Conservation (phyloP, 2,329 filamentous ascomycete species). For the Didymellaceae sp. region DNA sequence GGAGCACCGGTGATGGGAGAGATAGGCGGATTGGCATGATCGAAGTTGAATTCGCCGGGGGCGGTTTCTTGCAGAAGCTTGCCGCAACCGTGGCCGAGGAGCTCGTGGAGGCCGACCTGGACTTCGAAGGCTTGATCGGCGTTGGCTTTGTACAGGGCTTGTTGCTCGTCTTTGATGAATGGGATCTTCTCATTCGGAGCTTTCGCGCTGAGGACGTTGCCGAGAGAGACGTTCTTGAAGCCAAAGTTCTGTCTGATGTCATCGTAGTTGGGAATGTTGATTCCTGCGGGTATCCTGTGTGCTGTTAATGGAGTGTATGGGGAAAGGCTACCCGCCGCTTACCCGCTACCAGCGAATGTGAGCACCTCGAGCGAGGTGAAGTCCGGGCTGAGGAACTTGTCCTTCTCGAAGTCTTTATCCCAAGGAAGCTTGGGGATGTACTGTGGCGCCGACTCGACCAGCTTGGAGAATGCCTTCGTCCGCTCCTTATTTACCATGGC, state of each 20-base stretch:
- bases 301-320: conserved; percentile 3
- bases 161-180: conserved; percentile 81
- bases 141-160: conserved; percentile 79
- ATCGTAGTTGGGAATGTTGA: conserved; percentile 65
- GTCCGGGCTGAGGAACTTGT: conserved; percentile 92
- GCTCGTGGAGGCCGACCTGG: conserved; percentile 92
- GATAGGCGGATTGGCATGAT: conserved; percentile 78
- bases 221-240: conserved; percentile 93
- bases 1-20: conserved; percentile 81
- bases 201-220: conserved; percentile 91
- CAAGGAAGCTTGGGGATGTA: conserved; percentile 92
- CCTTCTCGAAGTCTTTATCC: conserved; percentile 89
- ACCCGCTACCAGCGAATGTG: conserved; percentile 72
- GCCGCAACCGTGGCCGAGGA: conserved; percentile 87
- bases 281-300: conserved; percentile 62
- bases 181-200: conserved; percentile 91
- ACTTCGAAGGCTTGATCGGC: conserved; percentile 91
- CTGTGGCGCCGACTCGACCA: conserved; percentile 79
- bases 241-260: conserved; percentile 78
- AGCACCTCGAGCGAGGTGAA: conserved; percentile 94
- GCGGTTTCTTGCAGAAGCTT: conserved; percentile 91
- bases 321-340: conserved; percentile 8
- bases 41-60: conserved; percentile 85
- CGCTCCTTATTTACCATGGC: conserved; percentile 85
- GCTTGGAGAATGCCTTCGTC: conserved; percentile 82